phyloP scores from a whole-genome alignment of 2,329 filamentous ascomycete genomes.

The Teratosphaeria nubilosa region DNA sequence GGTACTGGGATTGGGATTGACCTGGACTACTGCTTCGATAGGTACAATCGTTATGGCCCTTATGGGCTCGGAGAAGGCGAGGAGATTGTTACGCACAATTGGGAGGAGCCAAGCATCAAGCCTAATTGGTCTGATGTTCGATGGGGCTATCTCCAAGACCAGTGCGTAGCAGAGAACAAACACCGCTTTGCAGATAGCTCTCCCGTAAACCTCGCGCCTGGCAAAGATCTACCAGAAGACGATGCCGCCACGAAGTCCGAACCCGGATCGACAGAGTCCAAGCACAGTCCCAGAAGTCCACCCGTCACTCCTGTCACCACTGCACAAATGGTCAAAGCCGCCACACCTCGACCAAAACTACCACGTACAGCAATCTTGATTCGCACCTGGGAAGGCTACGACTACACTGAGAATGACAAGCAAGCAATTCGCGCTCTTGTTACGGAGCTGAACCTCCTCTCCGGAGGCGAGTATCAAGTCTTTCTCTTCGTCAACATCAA shows the following conservation, averaged over 20 bases:
- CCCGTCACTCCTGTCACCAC: background rate
- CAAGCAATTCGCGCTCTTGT: slow-evolving; percentile 37
- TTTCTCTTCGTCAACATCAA: slow-evolving; percentile 41
- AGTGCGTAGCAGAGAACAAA: slow-evolving; percentile 56
- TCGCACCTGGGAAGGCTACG: slow-evolving; percentile 38
- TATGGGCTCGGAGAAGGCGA: slow-evolving; percentile 47
- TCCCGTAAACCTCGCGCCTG: slow-evolving; percentile 24
- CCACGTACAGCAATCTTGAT: slow-evolving; percentile 36
- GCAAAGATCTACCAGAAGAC: slow-evolving; percentile 12
- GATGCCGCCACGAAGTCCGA: slow-evolving; percentile 2
- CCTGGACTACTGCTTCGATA: slow-evolving; percentile 56
- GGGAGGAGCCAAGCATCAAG: slow-evolving; percentile 23
- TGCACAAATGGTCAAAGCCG: slow-evolving; percentile 15
- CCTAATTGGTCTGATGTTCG: slow-evolving; percentile 54
- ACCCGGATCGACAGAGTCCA: background rate
- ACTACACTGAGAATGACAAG: slow-evolving; percentile 37
- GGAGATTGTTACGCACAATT: slow-evolving; percentile 27
- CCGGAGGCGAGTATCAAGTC: slow-evolving; percentile 39
- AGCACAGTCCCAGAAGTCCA: background rate
- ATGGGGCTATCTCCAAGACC: slow-evolving; percentile 61
- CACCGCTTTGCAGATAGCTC: slow-evolving; percentile 44
- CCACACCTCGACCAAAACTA: slow-evolving; percentile 13
- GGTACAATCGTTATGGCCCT: slow-evolving; percentile 40
- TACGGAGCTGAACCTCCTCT: slow-evolving; percentile 35
- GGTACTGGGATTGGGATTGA: slow-evolving; percentile 57